Evolutionary conservation across 2,329 filamentous ascomycete genomes (phyloP).

Genomic region (Aureobasidium sp.): DNA sequence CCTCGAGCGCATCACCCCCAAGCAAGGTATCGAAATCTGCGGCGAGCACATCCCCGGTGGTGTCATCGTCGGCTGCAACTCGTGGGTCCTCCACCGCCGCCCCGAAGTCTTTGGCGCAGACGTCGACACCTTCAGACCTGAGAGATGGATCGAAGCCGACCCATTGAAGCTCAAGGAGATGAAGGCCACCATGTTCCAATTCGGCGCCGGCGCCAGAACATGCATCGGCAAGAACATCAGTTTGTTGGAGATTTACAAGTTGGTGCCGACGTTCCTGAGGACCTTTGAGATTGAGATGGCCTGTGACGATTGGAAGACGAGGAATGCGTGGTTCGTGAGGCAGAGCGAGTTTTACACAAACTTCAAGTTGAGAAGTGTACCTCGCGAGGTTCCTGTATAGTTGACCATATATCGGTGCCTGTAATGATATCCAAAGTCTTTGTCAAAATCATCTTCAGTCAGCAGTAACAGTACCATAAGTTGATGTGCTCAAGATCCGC

Average conservation of each 20-base stretch:
- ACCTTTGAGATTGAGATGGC: slow-evolving; percentile 49
- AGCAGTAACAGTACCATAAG: background rate
- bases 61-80: slow-evolving; percentile 64
- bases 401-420: background rate
- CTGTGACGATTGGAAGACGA: slow-evolving; percentile 36
- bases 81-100: slow-evolving; percentile 65
- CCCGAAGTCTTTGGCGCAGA: slow-evolving; percentile 60
- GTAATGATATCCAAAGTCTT: background rate
- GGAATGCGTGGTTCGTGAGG: slow-evolving; percentile 47
- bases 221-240: slow-evolving; percentile 53
- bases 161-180: slow-evolving; percentile 54
- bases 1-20: slow-evolving; percentile 63
- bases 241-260: slow-evolving; percentile 42
- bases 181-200: slow-evolving; percentile 58
- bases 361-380: slow-evolving; percentile 29
- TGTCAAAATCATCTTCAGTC: background rate
- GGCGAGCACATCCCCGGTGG: slow-evolving; percentile 56
- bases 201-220: slow-evolving; percentile 61
- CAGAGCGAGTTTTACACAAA: slow-evolving; percentile 36
- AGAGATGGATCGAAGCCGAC: slow-evolving; percentile 52
- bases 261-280: slow-evolving; percentile 49
- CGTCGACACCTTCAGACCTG: slow-evolving; percentile 55
- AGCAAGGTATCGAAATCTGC: slow-evolving; percentile 53
- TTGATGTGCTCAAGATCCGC: background rate
- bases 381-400: slow-evolving; percentile 8